Percentiles rank a stretch among this genome's conserved stretches.
Conservation (phyloP, 768 basidiomycete species). For the Calocera cornea region DNA sequence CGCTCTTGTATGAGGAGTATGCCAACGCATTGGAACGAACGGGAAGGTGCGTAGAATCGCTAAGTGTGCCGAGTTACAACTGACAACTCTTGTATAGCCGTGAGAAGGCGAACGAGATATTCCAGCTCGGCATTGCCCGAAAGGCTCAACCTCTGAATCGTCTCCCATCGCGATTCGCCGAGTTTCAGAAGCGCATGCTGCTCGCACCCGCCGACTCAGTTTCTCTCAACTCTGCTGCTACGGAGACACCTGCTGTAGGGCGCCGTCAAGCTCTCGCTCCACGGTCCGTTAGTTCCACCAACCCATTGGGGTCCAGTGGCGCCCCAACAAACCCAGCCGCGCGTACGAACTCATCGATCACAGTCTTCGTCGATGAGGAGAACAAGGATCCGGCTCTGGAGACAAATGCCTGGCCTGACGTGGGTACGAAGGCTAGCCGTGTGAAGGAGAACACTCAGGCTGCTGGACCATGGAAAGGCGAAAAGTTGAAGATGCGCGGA, state of each 20-base stretch:
- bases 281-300: slow-evolving; percentile 15
- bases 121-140: slow-evolving; percentile 66
- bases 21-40: slow-evolving; percentile 61
- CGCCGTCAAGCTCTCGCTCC: slow-evolving; percentile 15
- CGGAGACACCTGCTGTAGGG: slow-evolving; percentile 13
- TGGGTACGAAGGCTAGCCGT: slow-evolving; percentile 29
- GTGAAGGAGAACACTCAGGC: slow-evolving; percentile 31
- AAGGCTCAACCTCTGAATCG: slow-evolving; percentile 71
- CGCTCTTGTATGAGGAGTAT: slow-evolving; percentile 83
- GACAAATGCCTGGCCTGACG: slow-evolving; percentile 28
- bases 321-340: slow-evolving; percentile 24
- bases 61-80: no score
- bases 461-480: slow-evolving; percentile 29
- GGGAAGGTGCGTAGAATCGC: slow-evolving; percentile 47
- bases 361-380: slow-evolving; percentile 24
- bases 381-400: slow-evolving; percentile 6
- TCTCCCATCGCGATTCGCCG: slow-evolving; percentile 64
- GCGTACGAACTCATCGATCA: slow-evolving; percentile 17
- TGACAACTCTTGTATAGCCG: slow-evolving; percentile 32
- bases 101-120: slow-evolving; percentile 67
- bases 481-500: slow-evolving; percentile 23
- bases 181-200: slow-evolving; percentile 55
- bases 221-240: slow-evolving; percentile 7
- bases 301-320: slow-evolving; percentile 28
- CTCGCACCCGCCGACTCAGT: slow-evolving; percentile 20